A percentile compares a stretch with the other conserved stretches of the same genome.
These are phyloP conservation scores for Glycyrrhiza uralensis DNA, from an alignment of 306 rosid genomes.

Conservation along the genomic window DNA sequence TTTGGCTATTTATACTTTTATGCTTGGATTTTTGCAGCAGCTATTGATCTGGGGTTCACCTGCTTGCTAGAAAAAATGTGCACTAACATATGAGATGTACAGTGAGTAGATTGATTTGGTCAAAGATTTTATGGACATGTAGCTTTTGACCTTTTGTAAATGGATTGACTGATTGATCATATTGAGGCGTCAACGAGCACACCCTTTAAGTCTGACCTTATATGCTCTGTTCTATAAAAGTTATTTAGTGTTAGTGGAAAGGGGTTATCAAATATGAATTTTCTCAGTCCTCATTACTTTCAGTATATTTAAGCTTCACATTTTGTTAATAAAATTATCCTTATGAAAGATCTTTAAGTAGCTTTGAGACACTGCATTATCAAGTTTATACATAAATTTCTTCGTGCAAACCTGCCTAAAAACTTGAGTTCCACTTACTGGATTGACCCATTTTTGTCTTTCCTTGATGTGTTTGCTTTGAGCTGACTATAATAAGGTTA, in stretches of 20 bases:
- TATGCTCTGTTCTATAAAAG: not conserved
- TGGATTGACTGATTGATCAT: conserved; percentile 6
- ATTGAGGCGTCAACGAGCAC: not conserved
- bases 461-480: not conserved
- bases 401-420: not conserved
- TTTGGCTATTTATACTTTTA: not conserved
- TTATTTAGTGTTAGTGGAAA: not conserved
- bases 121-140: not conserved
- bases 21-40: not conserved
- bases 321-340: not conserved
- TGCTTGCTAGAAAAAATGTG: not conserved
- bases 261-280: not conserved
- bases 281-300: not conserved
- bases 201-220: not conserved
- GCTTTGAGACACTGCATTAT: not conserved
- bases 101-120: not conserved
- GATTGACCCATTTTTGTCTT: not conserved
- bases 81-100: not conserved
- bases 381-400: not conserved
- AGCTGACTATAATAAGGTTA: not conserved
- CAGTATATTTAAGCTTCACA: not conserved
- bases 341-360: not conserved
- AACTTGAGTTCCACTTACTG: not conserved
- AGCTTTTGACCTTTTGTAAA: not conserved
- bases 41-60: not conserved